Evolutionary conservation across 805 yeast species (phyloP).

Genomic region (Starmerella apicola): DNA sequence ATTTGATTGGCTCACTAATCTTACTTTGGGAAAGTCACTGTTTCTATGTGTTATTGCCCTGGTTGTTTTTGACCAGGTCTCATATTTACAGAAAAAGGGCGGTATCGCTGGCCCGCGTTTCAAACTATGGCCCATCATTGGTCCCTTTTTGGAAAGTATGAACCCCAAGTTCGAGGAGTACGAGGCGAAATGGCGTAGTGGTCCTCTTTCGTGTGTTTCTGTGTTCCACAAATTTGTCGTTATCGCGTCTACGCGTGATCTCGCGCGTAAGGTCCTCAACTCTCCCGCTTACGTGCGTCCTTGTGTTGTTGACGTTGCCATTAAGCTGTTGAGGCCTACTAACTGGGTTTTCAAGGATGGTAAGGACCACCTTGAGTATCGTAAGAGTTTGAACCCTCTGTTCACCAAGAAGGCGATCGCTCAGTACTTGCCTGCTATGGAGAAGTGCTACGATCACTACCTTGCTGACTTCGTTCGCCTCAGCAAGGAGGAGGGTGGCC

Average conservation of each 20-base stretch:
- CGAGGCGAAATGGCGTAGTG: conserved; percentile 85
- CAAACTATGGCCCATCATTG: conserved; percentile 90
- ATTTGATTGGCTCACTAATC: background rate
- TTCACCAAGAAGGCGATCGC: conserved; percentile 77
- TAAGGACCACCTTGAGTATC: conserved; percentile 85
- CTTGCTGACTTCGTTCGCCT: conserved; percentile 49
- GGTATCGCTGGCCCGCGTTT: conserved; percentile 77
- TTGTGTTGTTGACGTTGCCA: conserved; percentile 95
- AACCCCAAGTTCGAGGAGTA: conserved; percentile 95
- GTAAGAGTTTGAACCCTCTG: conserved; percentile 78
- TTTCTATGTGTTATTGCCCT: conserved; percentile 6
- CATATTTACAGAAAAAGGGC: conserved; percentile 72
- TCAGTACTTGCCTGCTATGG: conserved; percentile 73
- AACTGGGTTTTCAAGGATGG: conserved; percentile 99
- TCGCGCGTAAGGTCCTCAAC: conserved; percentile 74
- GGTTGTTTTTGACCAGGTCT: conserved; percentile 34
- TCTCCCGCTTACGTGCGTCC: conserved; percentile 87
- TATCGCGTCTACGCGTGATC: conserved; percentile 76
- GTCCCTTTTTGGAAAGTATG: conserved; percentile 86
- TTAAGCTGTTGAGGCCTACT: conserved; percentile 82
- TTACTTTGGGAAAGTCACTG: background rate
- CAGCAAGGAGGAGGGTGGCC: conserved; percentile 41
- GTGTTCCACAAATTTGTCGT: conserved; percentile 97
- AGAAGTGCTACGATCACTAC: conserved; percentile 71
- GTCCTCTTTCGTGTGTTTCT: conserved; percentile 90